Evolutionary conservation across 176 grass and related monocot species (phyloP).

Genomic region (Puccinellia tenuiflora): DNA sequence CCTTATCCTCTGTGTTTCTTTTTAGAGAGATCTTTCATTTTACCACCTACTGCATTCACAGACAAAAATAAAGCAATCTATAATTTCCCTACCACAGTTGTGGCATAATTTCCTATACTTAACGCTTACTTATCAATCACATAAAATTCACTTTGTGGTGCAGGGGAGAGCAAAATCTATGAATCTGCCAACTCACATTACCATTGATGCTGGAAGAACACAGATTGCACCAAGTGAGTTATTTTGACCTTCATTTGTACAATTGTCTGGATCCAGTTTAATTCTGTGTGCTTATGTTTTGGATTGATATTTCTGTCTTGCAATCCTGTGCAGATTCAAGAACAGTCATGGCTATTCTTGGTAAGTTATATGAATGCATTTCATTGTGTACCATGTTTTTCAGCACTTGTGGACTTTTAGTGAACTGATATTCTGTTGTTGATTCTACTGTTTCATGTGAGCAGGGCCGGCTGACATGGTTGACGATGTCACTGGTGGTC

Average conservation of each 20-base stretch:
- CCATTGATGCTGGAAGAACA: conserved; percentile 92
- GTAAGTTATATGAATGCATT: conserved; percentile 32
- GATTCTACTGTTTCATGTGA: conserved; percentile 5
- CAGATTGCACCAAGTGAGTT: conserved; percentile 97
- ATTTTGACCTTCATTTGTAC: not conserved
- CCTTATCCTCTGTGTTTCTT: not conserved
- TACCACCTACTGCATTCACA: not conserved
- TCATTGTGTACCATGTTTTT: not conserved
- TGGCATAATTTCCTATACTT: not conserved
- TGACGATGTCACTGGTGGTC: conserved; percentile 71
- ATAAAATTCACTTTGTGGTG: not conserved
- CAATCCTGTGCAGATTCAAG: conserved; percentile 66
- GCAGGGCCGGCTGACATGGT: conserved; percentile 77
- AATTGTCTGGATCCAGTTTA: not conserved
- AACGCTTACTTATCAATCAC: not conserved
- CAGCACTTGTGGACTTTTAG: not conserved
- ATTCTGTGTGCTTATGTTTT: not conserved
- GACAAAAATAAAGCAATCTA: not conserved
- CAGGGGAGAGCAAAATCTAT: conserved; percentile 92
- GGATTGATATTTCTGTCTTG: not conserved
- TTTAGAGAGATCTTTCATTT: not conserved
- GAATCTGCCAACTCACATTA: conserved; percentile 80
- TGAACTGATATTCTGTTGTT: not conserved
- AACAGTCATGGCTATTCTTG: conserved; percentile 82
- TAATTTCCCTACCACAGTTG: not conserved